Evolutionary conservation across 768 basidiomycete genomes (phyloP), one percentile per base, ranked within the genome.

Genomic region (Mycena indigotica): DNA sequence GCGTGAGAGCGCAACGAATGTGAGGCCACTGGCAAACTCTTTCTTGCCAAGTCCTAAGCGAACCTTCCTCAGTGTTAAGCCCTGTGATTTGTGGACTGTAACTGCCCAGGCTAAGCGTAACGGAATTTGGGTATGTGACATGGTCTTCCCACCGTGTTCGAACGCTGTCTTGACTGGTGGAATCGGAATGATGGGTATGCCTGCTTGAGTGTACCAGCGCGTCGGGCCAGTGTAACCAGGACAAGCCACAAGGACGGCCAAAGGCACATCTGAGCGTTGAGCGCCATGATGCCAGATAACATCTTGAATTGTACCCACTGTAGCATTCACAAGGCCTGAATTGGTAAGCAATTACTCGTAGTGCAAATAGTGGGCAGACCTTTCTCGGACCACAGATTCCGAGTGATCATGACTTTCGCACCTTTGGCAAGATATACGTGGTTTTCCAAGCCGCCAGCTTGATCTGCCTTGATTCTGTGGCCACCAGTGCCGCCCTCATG

Each of bases 11-110:
- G 50, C 58, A 3, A 62, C 61, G 40, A 65, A 65, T 1, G 64
- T 59, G 3, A 62, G 45, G 1, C 64, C 64, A 4, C 13, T 23
- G n/a, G 61, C 58, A 51, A 65, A 65, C 17, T 65, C 64, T 28
- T 48, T 53, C 25, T 55, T 60, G 1, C 59, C 78, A 17, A 90
- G 79, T 66, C 88, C 86, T 28, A 89, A 77, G 62, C 81, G 85
- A 51, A 88, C 83, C 45, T 82, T 76, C 28, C 83, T 79, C 50
- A 90, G 77, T 0, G 88, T 89, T 67, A 88, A 85, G 2, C 88
- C 88, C 65, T 89, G 88, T 53, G 81, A 83, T 69, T 90, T 90
- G 71, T 89, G 88, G 51, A 90, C 87, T 1, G 83, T 83, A 77
- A 87, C 86, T 0, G 86, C 86, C 87, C 86, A 88, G 0, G 87